Base-by-base conservation (phyloP, 2,329 filamentous ascomycete species). In the Lasiodiplodia sp. region DNA sequence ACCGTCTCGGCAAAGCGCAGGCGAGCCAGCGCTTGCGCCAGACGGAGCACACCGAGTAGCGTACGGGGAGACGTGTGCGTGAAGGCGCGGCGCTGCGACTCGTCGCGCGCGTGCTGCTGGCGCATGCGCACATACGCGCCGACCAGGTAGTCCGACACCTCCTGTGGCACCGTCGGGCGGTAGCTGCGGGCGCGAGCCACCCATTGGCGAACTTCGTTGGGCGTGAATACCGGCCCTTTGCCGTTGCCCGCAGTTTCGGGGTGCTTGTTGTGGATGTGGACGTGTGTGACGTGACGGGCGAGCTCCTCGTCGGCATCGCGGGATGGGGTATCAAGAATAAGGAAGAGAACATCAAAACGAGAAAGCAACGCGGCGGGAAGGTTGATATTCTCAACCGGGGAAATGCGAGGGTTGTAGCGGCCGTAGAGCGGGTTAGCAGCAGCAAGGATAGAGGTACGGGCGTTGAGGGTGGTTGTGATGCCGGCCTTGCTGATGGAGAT, bases 361-460 rank as follows among this genome's bases (percentile, higher is more conserved):
- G 95, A 97, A 67, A 99, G 88, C 23, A 99, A 88, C 23, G 96
- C 96, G 21, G 96, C 96, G n/a, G 96, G 96, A 51, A 99, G 90
- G 81, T 99, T 99, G 83, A 99, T 99, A 81, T 99, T 99, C 81
- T 99, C 96, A 31, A 99, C 94, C 0, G 96, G 96, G 0, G 95
- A 97, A 74, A 99, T 92, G 71, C 94, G 93, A 68, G 96, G 96
- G 83, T 99, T 99, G 86, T 99, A 99, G 71, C 96, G 93, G 72
- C 96, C 96, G 77, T 99, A 99, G 52, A 99, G 88, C 69, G 96
- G 96, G 83, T 99, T 99, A 73, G 96, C 96, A 23, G 96, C 96
- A 21, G 96, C 95, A 18, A 99, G 88, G 76, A 99, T 97, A 0
- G 94, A 97, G 23, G 96, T 98, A 71, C 96, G 91, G 25, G 96